Evolutionary conservation across 176 grass and related monocot species (phyloP).

Genomic region (Oryza nivara): DNA sequence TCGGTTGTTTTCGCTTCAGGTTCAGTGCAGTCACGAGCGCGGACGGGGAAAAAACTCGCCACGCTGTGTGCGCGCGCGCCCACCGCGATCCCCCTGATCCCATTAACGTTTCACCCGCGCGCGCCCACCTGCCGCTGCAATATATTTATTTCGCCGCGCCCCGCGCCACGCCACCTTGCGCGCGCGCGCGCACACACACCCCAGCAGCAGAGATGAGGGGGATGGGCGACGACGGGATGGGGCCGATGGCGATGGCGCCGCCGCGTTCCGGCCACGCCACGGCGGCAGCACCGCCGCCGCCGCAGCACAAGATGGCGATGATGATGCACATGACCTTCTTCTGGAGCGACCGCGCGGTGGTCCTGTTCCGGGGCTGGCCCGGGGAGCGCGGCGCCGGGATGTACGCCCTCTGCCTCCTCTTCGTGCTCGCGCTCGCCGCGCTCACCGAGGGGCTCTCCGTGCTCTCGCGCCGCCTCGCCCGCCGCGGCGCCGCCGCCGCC

Average conservation of each 20-base stretch:
- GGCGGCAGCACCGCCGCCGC: not conserved
- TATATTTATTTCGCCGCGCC: slow-evolving; percentile 32
- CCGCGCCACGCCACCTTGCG: not conserved
- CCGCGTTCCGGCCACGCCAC: slow-evolving; percentile 30
- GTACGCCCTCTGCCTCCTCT: slow-evolving; percentile 69
- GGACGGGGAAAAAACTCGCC: not conserved
- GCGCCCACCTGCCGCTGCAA: not conserved
- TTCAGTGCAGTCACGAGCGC: slow-evolving; percentile 41
- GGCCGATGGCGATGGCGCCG: slow-evolving; percentile 42
- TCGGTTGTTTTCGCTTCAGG: slow-evolving; percentile 3
- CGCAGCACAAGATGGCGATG: slow-evolving; percentile 1
- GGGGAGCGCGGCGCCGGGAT: slow-evolving; percentile 56
- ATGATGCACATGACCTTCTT: slow-evolving; percentile 76
- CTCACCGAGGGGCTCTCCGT: slow-evolving; percentile 63
- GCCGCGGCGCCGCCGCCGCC: not conserved
- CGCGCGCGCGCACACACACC: too few relatives aligned
- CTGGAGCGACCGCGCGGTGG: slow-evolving; percentile 54
- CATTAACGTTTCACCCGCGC: not conserved
- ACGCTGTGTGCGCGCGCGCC: slow-evolving; percentile 17
- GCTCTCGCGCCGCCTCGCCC: slow-evolving; percentile 46
- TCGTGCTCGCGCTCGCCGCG: slow-evolving; percentile 58
- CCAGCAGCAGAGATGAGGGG: slow-evolving; percentile 13
- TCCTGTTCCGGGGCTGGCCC: slow-evolving; percentile 73
- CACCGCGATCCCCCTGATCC: slow-evolving; percentile 40
- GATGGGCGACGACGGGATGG: slow-evolving; percentile 50